Evolutionary conservation across 2,329 filamentous ascomycete species (phyloP).

Genomic region (Ascochyta rabiei): DNA sequence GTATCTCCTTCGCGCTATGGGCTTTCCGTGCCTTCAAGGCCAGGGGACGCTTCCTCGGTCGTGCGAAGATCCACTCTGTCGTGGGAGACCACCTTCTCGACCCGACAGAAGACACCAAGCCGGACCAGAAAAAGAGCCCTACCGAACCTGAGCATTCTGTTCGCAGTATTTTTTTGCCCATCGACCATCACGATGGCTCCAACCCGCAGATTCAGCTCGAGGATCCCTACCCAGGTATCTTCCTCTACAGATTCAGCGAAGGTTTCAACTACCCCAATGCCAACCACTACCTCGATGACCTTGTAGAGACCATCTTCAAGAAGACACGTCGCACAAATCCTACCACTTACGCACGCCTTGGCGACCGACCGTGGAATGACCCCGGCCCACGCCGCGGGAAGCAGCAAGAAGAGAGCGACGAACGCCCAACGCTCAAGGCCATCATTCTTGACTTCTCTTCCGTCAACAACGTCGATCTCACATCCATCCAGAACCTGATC

Average conservation of each 20-base stretch:
- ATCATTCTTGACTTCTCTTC: conserved; percentile 93
- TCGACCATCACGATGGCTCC: conserved; percentile 85
- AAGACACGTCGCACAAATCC: conserved; percentile 80
- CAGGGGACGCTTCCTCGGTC: conserved; percentile 82
- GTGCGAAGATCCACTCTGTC: conserved; percentile 84
- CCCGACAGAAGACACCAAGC: conserved; percentile 48
- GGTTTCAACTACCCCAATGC: conserved; percentile 97
- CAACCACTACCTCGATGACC: conserved; percentile 81
- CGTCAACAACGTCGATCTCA: conserved; percentile 94
- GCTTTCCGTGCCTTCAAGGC: conserved; percentile 85
- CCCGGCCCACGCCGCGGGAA: conserved; percentile 73
- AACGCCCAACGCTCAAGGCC: conserved; percentile 76
- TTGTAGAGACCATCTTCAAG: conserved; percentile 51
- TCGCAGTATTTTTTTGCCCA: conserved; percentile 84
- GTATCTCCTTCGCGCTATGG: conserved; percentile 75
- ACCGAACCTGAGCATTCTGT: conserved; percentile 52
- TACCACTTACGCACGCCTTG: conserved; percentile 60
- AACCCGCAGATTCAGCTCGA: conserved; percentile 82
- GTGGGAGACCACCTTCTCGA: conserved; percentile 73
- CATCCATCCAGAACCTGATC: conserved; percentile 89
- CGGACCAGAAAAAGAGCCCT: conserved; percentile 28
- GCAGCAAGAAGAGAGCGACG: conserved; percentile 48
- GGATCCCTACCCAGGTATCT: conserved; percentile 87
- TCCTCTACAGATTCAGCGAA: conserved; percentile 96
- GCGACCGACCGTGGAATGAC: conserved; percentile 93